These are phyloP conservation scores for Chlamydomonas sp. DNA, from an alignment of 139 green algal genomes.

Conservation along the genomic window DNA sequence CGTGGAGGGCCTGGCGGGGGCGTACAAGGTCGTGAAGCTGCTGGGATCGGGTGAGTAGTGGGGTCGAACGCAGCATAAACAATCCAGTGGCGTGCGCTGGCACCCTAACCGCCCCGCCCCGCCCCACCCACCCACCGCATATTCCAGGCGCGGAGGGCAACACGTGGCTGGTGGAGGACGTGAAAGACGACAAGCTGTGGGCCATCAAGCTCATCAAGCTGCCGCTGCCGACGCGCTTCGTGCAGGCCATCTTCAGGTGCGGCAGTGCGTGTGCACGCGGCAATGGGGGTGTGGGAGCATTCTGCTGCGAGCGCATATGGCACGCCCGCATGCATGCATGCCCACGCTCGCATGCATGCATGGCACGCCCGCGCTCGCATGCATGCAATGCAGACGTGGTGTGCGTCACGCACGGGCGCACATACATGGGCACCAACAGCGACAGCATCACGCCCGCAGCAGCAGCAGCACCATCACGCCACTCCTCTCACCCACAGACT, in stretches of 20 bases:
- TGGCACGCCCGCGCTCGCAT: no score
- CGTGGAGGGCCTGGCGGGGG: slow-evolving; percentile 15
- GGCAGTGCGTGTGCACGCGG: neutral
- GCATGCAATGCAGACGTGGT: no score
- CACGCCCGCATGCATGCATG: no score
- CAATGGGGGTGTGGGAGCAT: slow-evolving; percentile 45
- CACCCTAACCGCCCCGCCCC: neutral
- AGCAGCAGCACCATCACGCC: no score
- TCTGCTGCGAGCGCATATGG: slow-evolving; percentile 59
- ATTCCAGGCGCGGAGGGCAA: slow-evolving; percentile 39
- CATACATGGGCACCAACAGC: no score
- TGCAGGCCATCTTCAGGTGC: slow-evolving; percentile 25
- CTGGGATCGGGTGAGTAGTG: slow-evolving; percentile 15
- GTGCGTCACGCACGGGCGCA: no score
- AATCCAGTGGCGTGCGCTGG: neutral
- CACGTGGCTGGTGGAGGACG: slow-evolving; percentile 36
- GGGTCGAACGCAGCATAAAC: neutral
- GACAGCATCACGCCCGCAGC: no score
- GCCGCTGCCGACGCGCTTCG: slow-evolving; percentile 38
- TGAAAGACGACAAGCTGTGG: slow-evolving; percentile 29
- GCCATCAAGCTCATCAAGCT: slow-evolving; percentile 53
- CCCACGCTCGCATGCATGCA: no score
- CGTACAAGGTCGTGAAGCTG: slow-evolving; percentile 17
- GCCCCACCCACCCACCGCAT: no score
- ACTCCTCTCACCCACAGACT: no score